Evolutionary conservation across 768 basidiomycete genomes (phyloP), one percentile per base, ranked within the genome.

Genomic region (Auriscalpium microsporum): DNA sequence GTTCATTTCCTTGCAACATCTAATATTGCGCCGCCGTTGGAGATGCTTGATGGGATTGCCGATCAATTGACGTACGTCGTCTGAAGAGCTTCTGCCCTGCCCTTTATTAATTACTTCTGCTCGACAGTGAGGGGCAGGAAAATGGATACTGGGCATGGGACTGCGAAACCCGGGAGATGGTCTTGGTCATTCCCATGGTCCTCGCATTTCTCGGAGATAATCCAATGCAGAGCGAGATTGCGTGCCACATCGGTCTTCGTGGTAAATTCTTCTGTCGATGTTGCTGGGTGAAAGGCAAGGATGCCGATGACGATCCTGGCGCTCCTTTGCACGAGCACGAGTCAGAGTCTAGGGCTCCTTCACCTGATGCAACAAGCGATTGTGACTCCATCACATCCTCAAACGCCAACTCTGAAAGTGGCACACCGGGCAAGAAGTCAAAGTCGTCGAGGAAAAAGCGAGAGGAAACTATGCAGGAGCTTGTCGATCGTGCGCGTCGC

Each of bases 141-240:
- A 48, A 62, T 14, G 74, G 76, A 0, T 66, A 75, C 2, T 69
- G 69, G 21, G 74, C 72, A 4, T 78, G 69, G 68, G 75, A 77
- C 51, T 62, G 54, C 28, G 38, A 52, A 1, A 8, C 33, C 2
- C 8, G 55, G 7, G 58, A 60, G 34, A 21, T 19, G 5, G 49
- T 64, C 4, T 48, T 65, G 0, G 14, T 64, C 0, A 49, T 64
- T 10, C 57, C 61, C 0, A 49, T 35, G 3, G 54, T 62, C 1
- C 44, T 62, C 4, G 61, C 58, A 1, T 21, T 63, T 4, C 63
- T 72, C 0, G 76, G 75, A 0, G 74, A 79, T 55, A 78, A 79
- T 58, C 77, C 74, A 0, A 77, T 76, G 76, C 72, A 63, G 42
- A 65, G 75, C 44, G 72, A 77, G 59, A 62, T 77, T 56, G 68